A percentile compares a stretch with the other conserved stretches of the same genome.
Evolutionary conservation across 1,284 basidiomycete genomes (phyloP).

Genomic region (Irpex sp.): DNA sequence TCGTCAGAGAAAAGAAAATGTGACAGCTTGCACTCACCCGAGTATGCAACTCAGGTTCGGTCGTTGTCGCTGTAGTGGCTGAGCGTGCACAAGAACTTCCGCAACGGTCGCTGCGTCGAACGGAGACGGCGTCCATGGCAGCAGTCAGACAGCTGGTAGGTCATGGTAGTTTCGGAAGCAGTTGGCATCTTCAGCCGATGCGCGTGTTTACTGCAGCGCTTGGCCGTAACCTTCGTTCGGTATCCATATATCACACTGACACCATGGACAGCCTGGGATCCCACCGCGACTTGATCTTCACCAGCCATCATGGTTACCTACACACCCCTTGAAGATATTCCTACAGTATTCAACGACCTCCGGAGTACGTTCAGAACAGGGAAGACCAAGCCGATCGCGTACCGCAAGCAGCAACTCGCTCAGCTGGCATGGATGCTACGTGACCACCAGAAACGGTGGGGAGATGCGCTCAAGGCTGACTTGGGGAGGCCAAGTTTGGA

Average conservation of each 20-base stretch:
- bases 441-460: constrained; percentile 58
- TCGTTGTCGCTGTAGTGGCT: background rate
- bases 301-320: constrained; percentile 3
- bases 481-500: constrained; percentile 56
- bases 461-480: constrained; percentile 51
- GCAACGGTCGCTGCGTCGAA: background rate
- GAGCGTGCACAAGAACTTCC: background rate
- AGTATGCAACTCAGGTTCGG: too few species aligned
- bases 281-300: background rate
- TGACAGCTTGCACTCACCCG: too few species aligned
- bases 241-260: background rate
- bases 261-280: background rate
- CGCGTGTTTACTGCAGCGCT: background rate
- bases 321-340: constrained; percentile 15
- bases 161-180: background rate
- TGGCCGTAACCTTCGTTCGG: background rate
- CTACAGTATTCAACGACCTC: constrained; percentile 43
- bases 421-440: constrained; percentile 64
- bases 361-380: constrained; percentile 51
- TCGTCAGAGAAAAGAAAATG: too few species aligned
- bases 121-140: background rate
- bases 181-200: background rate
- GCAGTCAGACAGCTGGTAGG: background rate
- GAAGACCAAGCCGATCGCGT: constrained; percentile 55
- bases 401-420: constrained; percentile 64